phyloP scores from a whole-genome alignment of 2,329 filamentous ascomycete species.

The Xylaria multiplex region DNA sequence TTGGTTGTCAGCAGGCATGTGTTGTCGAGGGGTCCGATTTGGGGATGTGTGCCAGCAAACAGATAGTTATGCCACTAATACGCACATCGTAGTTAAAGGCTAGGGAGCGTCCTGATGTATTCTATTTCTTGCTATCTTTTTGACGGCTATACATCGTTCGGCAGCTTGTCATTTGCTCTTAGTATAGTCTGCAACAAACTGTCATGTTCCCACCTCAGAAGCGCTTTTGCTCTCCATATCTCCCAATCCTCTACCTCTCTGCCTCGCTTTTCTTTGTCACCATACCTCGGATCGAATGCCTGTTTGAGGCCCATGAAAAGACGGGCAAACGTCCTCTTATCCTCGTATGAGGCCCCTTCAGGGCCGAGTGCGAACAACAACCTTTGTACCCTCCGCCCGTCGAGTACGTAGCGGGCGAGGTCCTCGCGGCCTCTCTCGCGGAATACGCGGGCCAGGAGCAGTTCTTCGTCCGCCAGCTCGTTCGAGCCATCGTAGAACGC shows the following conservation, averaged over 20 bases:
- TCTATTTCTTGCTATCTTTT: conserved; percentile 1
- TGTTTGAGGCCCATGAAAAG: conserved; percentile 33
- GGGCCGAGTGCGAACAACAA: conserved; percentile 36
- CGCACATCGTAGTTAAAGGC: background rate
- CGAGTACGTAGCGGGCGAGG: conserved; percentile 36
- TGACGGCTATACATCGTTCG: background rate
- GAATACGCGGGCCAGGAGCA: conserved; percentile 41
- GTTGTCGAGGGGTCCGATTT: background rate
- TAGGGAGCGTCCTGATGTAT: background rate
- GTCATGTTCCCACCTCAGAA: conserved; percentile 1
- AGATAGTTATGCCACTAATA: background rate
- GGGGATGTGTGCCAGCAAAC: conserved; percentile 2
- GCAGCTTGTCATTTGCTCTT: background rate
- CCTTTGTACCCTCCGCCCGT: conserved; percentile 42
- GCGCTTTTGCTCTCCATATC: background rate
- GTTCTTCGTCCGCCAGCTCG: conserved; percentile 42
- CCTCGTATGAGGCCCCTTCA: conserved; percentile 10
- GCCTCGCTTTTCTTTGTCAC: conserved; percentile 1
- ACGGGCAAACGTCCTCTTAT: conserved; percentile 21
- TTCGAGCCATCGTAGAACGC: conserved; percentile 50
- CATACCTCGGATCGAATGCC: conserved; percentile 23
- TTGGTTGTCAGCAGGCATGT: background rate
- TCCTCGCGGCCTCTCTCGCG: conserved; percentile 39
- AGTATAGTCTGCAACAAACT: background rate
- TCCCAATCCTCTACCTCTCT: background rate